phyloP scores from a whole-genome alignment of 2,329 filamentous ascomycete species.

The Colletotrichum gloeosporioides region DNA sequence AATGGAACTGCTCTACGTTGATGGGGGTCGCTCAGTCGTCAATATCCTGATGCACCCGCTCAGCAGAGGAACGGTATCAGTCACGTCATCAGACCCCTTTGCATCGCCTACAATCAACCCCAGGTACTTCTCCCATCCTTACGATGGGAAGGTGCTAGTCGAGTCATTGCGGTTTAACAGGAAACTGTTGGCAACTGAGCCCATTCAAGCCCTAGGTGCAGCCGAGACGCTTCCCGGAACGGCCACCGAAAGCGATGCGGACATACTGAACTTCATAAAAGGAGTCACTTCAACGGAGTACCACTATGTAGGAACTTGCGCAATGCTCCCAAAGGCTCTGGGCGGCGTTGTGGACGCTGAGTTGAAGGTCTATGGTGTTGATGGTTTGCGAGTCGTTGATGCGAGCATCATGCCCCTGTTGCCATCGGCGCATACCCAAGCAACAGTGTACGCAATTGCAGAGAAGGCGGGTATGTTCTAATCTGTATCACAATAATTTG shows the following conservation, averaged over 20 bases:
- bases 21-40: slow-evolving; percentile 30
- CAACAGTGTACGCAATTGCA: slow-evolving; percentile 22
- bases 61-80: slow-evolving; percentile 41
- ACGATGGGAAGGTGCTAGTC: background rate
- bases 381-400: slow-evolving; percentile 24
- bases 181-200: background rate
- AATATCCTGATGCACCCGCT: slow-evolving; percentile 42
- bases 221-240: slow-evolving; percentile 24
- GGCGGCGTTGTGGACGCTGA: slow-evolving; percentile 32
- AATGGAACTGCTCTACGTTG: slow-evolving; percentile 35
- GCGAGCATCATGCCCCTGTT: slow-evolving; percentile 24
- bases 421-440: slow-evolving; percentile 21
- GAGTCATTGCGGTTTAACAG: slow-evolving; percentile 23
- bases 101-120: slow-evolving; percentile 18
- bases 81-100: slow-evolving; percentile 37
- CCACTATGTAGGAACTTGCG: slow-evolving; percentile 30
- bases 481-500: background rate
- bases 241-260: slow-evolving; percentile 14
- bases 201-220: background rate
- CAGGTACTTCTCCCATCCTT: slow-evolving; percentile 4
- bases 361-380: slow-evolving; percentile 29
- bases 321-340: slow-evolving; percentile 28
- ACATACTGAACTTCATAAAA: background rate
- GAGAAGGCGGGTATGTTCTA: slow-evolving; percentile 6
- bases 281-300: background rate